These are phyloP conservation scores for Gynandropsis gynandra DNA, from an alignment of 345 rosid genomes.

Conservation along the genomic window DNA sequence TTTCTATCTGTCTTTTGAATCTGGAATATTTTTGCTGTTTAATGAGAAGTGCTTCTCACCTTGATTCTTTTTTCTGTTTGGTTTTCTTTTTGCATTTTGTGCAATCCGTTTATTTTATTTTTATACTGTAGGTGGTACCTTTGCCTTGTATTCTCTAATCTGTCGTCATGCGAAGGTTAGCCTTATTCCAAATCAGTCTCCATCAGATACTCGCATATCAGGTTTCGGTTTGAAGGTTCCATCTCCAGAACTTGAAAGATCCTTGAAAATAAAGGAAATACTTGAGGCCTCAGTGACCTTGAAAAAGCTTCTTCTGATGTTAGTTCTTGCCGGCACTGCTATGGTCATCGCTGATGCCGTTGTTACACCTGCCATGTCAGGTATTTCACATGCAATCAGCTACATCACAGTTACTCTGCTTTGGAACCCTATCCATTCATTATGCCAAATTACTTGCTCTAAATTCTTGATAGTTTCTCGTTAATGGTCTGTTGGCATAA, in stretches of 20 bases:
- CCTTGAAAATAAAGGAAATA: constrained; percentile 81
- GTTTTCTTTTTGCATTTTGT: neutral
- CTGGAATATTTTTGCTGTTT: neutral
- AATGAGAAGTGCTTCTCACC: no score
- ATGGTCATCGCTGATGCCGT: constrained; percentile 99
- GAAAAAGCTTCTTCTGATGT: constrained; percentile 72
- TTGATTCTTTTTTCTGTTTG: neutral
- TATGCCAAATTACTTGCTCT: neutral
- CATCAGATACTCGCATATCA: constrained; percentile 92
- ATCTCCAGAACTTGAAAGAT: constrained; percentile 92
- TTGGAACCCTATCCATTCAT: neutral
- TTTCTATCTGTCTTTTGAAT: neutral
- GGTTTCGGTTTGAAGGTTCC: constrained; percentile 95
- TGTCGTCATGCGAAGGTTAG: constrained; percentile 97
- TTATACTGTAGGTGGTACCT: constrained; percentile 76
- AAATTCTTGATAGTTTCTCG: constrained; percentile 3
- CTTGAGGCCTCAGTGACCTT: constrained; percentile 71
- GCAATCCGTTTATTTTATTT: constrained; percentile 1
- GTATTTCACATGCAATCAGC: constrained; percentile 31
- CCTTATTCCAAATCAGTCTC: constrained; percentile 92
- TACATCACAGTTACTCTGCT: neutral
- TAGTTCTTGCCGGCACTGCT: constrained; percentile 94
- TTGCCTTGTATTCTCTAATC: constrained; percentile 92
- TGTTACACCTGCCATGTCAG: constrained; percentile 98
- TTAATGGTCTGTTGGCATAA: neutral